phyloP scores from a whole-genome alignment of 208 protist genomes.

The Crithidia thermophila region DNA sequence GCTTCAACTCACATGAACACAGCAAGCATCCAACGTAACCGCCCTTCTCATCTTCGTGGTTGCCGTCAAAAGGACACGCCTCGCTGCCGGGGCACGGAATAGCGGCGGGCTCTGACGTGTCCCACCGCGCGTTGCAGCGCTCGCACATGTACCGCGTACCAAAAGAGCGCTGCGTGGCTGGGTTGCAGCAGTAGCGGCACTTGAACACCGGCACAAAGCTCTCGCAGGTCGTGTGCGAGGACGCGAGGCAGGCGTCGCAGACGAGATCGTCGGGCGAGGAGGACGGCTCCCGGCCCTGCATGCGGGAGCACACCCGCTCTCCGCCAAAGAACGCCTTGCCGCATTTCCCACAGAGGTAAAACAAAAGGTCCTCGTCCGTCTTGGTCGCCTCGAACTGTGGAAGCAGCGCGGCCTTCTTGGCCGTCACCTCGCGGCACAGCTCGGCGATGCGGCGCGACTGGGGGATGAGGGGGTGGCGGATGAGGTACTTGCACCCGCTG shows the following conservation, averaged over 20 bases:
- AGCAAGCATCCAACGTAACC: slow-evolving; percentile 59
- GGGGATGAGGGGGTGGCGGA: slow-evolving; percentile 62
- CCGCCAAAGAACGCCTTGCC: slow-evolving; percentile 76
- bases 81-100: slow-evolving; percentile 60
- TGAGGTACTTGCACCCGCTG: slow-evolving; percentile 69
- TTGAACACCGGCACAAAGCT: slow-evolving; percentile 61
- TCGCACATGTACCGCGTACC: slow-evolving; percentile 86
- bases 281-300: slow-evolving; percentile 58
- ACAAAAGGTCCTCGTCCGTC: slow-evolving; percentile 71
- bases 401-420: slow-evolving; percentile 25
- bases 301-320: slow-evolving; percentile 74
- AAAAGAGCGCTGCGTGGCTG: slow-evolving; percentile 83
- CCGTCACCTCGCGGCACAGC: slow-evolving; percentile 39
- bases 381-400: slow-evolving; percentile 40
- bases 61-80: slow-evolving; percentile 57
- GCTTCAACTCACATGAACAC: slow-evolving; percentile 21
- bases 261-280: slow-evolving; percentile 66
- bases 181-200: slow-evolving; percentile 90
- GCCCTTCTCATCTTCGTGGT: slow-evolving; percentile 32
- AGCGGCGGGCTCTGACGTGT: slow-evolving; percentile 49
- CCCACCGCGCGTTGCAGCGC: slow-evolving; percentile 68
- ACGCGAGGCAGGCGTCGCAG: slow-evolving; percentile 69
- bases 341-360: slow-evolving; percentile 78
- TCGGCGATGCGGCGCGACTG: slow-evolving; percentile 49
- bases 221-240: neutral